phyloP scores from a whole-genome alignment of 768 basidiomycete species.

The Lyophyllum atratum region DNA sequence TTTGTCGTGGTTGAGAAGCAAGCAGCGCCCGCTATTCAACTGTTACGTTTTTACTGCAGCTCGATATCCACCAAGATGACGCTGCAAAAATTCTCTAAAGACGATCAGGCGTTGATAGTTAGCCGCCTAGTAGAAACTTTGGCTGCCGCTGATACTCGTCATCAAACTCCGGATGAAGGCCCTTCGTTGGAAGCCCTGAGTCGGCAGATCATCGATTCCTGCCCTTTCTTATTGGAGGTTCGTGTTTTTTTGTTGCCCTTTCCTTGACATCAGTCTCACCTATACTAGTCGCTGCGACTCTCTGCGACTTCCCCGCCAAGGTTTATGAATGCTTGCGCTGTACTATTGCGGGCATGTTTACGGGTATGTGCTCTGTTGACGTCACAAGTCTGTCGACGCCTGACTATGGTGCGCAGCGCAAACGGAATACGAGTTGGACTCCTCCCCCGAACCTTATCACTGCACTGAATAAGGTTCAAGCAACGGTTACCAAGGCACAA shows the following conservation, averaged over 20 bases:
- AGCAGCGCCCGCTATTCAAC: constrained; percentile 41
- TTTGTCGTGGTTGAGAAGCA: constrained; percentile 42
- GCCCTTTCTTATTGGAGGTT: constrained; percentile 50
- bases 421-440: constrained; percentile 41
- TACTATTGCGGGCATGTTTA: constrained; percentile 46
- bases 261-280: not conserved
- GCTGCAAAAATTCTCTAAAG: constrained; percentile 43
- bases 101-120: constrained; percentile 48
- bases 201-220: constrained; percentile 52
- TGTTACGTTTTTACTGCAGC: constrained; percentile 56
- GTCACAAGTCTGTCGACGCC: not conserved
- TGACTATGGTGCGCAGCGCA: constrained; percentile 36
- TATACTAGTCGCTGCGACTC: constrained; percentile 33
- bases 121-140: constrained; percentile 46
- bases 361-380: constrained; percentile 30
- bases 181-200: constrained; percentile 36
- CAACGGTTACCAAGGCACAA: constrained; percentile 22
- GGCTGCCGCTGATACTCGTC: constrained; percentile 34
- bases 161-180: constrained; percentile 25
- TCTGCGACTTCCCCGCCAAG: constrained; percentile 25
- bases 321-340: constrained; percentile 37
- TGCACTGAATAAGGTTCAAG: constrained; percentile 33
- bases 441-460: constrained; percentile 40
- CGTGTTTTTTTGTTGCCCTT: constrained; percentile 17
- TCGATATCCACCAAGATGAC: constrained; percentile 45